A percentile compares a stretch with the other conserved stretches of the same genome.
phyloP scores from a whole-genome alignment of 208 protist genomes.

The Leishmania amazonensis region DNA sequence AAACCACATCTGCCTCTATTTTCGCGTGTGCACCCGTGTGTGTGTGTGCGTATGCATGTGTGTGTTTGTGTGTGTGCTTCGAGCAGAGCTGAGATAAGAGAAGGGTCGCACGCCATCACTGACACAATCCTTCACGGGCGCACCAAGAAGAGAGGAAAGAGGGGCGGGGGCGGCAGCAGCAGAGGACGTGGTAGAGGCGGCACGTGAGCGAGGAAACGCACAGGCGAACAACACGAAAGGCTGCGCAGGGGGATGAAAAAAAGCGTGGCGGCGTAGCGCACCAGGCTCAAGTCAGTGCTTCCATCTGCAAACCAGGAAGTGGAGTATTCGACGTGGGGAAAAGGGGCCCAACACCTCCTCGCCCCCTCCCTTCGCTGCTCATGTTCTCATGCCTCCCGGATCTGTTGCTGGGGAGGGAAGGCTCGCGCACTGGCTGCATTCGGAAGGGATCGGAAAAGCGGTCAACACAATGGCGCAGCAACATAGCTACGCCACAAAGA shows the following conservation, averaged over 20 bases:
- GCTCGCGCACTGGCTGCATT: neutral
- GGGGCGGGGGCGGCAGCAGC: neutral
- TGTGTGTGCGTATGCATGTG: neutral
- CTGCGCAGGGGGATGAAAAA: neutral
- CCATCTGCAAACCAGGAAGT: neutral
- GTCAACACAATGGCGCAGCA: neutral
- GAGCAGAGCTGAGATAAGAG: neutral
- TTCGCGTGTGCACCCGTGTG: neutral
- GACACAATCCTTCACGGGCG: neutral
- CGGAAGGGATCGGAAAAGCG: neutral
- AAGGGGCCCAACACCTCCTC: neutral
- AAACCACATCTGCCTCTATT: conserved; percentile 13
- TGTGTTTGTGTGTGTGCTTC: neutral
- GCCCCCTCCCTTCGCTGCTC: neutral
- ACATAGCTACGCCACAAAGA: neutral
- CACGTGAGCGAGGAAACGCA: neutral
- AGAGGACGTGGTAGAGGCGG: neutral
- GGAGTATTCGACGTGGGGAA: too few relatives aligned
- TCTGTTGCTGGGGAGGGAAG: neutral
- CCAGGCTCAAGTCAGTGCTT: neutral
- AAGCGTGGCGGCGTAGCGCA: neutral
- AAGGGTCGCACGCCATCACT: neutral
- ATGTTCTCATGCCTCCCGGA: neutral
- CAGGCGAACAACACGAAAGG: neutral
- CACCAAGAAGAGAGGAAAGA: neutral